phyloP scores from a whole-genome alignment of 2,329 filamentous ascomycete species.

The Fusarium torulosum region DNA sequence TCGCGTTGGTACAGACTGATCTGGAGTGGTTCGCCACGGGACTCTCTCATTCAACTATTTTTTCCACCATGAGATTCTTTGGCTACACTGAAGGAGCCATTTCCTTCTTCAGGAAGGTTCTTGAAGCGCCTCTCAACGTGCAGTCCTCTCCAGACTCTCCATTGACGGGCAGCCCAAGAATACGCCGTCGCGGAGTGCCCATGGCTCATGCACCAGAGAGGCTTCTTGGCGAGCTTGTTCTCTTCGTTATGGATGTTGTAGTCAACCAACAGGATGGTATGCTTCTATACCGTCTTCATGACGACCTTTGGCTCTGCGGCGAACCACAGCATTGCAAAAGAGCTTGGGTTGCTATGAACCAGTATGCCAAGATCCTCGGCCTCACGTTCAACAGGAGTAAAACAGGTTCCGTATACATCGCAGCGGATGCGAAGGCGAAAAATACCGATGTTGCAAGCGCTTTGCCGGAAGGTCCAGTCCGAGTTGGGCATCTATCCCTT shows the following conservation, averaged over 20 bases:
- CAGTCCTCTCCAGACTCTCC: not conserved
- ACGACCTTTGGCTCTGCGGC: slow-evolving; percentile 3
- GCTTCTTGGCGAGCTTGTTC: slow-evolving; percentile 3
- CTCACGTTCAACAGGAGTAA: not conserved
- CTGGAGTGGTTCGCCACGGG: slow-evolving; percentile 7
- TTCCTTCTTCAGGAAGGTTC: slow-evolving; percentile 2
- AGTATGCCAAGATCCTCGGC: not conserved
- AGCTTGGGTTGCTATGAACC: slow-evolving; percentile 4
- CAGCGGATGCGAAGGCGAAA: fast-evolving
- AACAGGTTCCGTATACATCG: slow-evolving; percentile 3
- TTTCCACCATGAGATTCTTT: slow-evolving; percentile 3
- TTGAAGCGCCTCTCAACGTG: slow-evolving; percentile 1
- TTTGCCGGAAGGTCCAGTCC: not conserved
- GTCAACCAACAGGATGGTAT: slow-evolving; percentile 4
- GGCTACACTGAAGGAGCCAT: slow-evolving; percentile 4
- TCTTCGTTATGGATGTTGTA: slow-evolving; percentile 10
- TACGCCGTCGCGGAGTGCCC: not conserved
- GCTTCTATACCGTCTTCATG: not conserved
- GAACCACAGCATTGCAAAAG: not conserved
- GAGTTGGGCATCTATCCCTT: not conserved
- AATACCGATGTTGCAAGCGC: not conserved
- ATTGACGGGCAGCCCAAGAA: not conserved
- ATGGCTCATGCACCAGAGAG: slow-evolving; percentile 12
- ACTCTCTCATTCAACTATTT: not conserved
- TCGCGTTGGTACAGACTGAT: slow-evolving; percentile 1